These are phyloP conservation scores for Haematococcus lacustris DNA, from an alignment of 139 green algal genomes.

Conservation along the genomic window DNA sequence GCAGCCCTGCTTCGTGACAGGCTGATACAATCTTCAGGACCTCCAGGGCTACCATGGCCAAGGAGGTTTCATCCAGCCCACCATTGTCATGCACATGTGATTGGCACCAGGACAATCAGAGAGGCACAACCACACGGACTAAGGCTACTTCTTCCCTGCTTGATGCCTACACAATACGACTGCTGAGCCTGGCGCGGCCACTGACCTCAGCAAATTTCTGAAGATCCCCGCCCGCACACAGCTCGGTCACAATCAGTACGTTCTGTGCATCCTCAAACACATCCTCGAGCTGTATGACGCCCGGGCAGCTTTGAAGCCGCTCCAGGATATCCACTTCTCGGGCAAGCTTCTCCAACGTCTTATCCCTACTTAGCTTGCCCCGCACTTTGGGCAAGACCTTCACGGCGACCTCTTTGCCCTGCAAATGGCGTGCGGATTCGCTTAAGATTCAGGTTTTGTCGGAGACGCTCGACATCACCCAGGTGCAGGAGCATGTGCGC, in stretches of 20 bases:
- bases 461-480: not conserved
- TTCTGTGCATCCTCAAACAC: constrained; percentile 39
- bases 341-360: constrained; percentile 40
- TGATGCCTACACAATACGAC: no score
- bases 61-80: constrained; percentile 16
- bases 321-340: constrained; percentile 35
- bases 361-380: constrained; percentile 27
- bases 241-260: constrained; percentile 39
- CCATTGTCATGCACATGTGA: constrained; percentile 17
- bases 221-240: constrained; percentile 44
- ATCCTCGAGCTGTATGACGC: constrained; percentile 34
- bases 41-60: constrained; percentile 30
- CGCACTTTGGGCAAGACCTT: constrained; percentile 48
- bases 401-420: constrained; percentile 26
- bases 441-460: no score
- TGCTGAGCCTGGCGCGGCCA: no score
- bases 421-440: no score
- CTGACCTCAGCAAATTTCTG: constrained; percentile 41
- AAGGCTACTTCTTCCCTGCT: no score
- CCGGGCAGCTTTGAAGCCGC: constrained; percentile 12
- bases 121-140: no score
- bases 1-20: constrained; percentile 32
- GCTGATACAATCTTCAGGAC: constrained; percentile 24
- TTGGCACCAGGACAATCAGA: no score
- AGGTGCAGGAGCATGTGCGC: not conserved